Base-by-base conservation (phyloP, 2,329 filamentous ascomycete genomes). In the Diaporthe sp. region DNA sequence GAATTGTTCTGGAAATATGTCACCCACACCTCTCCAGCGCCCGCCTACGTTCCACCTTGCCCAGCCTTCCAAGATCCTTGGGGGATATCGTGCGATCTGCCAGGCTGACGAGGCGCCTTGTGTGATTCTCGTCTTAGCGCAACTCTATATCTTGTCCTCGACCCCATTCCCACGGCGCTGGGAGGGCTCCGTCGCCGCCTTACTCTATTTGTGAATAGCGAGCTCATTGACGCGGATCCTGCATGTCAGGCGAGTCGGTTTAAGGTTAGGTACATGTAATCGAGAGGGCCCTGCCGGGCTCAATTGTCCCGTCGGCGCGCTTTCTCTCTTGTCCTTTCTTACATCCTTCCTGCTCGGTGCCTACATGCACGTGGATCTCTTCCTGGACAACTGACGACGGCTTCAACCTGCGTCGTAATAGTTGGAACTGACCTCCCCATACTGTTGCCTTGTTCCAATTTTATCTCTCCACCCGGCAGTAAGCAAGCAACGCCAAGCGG, bases 21-120 rank as follows among this genome's bases (percentile, higher is more conserved):
- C 30, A 51, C 44, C 37, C 63, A 37, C 63, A 17, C 59, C 58
- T n/a, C n/a, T 25, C 42, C 55, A 71, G 30, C 42, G n/a, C 37
- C 37, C 27, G 68, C n/a, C 27, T 6, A 51, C 8, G 39, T 71
- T 53, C 39, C 55, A 61, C 32, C 63, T 42, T n/a, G 47, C 30
- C 42, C 55, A 66, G 63, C 44, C 55, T 39, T 35, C 63, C 44
- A 66, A 66, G 69, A 61, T 71, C 30, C 69, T 61, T 51, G 69
- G 37, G 51, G n/a, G 59, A 27, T 56, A 69, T 66, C 58, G 42
- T 37, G 35, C n/a, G 58, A 50, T 68, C 44, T 47, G 25, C 63
- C 35, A 63, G 61, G 70, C 73, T 75, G 73, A 75, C 73, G 71
- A 73, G 55, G 73, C 65, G 44, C 44, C 63, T 66, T 66, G 44